A percentile compares a stretch with the other conserved stretches of the same genome.
phyloP scores from a whole-genome alignment of 441 rosid species.

The Omphalea diandra region DNA sequence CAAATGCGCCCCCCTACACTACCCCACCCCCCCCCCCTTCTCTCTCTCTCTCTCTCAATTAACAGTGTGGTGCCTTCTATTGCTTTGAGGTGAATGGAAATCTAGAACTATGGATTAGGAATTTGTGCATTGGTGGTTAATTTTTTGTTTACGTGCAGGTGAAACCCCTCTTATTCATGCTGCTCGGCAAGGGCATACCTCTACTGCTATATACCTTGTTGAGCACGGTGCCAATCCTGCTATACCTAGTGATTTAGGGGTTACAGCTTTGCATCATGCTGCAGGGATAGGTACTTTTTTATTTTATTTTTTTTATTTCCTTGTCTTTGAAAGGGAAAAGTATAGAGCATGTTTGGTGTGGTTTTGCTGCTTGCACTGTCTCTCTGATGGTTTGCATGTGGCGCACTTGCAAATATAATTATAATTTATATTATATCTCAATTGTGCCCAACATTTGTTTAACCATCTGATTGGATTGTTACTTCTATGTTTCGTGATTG shows the following conservation, averaged over 20 bases:
- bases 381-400: background rate
- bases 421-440: background rate
- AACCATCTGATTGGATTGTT: background rate
- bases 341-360: background rate
- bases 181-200: constrained; percentile 83
- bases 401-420: background rate
- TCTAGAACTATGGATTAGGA: too few relatives aligned
- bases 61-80: too few relatives aligned
- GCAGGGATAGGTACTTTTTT: constrained; percentile 69
- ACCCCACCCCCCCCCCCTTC: too few relatives aligned
- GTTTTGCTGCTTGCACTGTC: background rate
- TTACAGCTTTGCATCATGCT: constrained; percentile 85
- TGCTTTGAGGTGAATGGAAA: too few relatives aligned
- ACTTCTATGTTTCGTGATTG: constrained; percentile 6
- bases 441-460: background rate
- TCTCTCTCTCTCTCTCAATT: too few relatives aligned
- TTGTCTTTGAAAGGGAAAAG: background rate
- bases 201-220: constrained; percentile 66
- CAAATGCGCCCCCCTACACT: too few relatives aligned
- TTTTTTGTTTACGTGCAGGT: constrained; percentile 50
- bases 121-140: too few relatives aligned
- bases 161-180: constrained; percentile 94
- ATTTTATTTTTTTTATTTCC: background rate
- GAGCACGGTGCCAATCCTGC: constrained; percentile 72
- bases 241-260: constrained; percentile 77